Base-by-base conservation (phyloP, 805 yeast species). In the Candida stauntonica region DNA sequence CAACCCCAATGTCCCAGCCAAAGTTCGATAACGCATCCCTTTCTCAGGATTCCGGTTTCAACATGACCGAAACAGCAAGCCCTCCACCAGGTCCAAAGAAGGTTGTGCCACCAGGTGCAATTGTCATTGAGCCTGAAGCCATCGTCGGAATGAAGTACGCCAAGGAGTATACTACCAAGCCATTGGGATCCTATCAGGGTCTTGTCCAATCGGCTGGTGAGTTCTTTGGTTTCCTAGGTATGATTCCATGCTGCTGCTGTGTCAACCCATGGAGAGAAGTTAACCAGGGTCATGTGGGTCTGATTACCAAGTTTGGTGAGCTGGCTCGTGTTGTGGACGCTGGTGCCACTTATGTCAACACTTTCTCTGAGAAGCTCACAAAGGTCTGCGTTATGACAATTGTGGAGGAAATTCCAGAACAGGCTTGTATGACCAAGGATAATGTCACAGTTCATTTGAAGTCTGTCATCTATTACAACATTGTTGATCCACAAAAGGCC, bases 371-470 rank as follows among this genome's bases (percentile, higher is more conserved):
- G 52, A 70, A 62, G 41, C 57, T 81, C 46, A 60, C 63, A 42
- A 49, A 55, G 17, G 79, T 77, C 14, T 70, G 71, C 47, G 68
- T 81, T 48, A 75, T 72, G 65, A 66, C 77, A 47, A 76, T 69
- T 56, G 79, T 79, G 20, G 61, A 72, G 47, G 86, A 80, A 44
- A 72, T 81, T 30, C 84, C 85, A 2, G 73, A 75, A n/a, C 82
- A 80, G 55, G 64, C 68, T 29, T 80, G 86, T 61, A 70, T 81
- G 63, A 81, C 88, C n/a, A 70, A 73, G 51, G 88, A 81, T 57
- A 81, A 81, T 47, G 83, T 81, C 39, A 64, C 72, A 36, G 75
- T 81, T 37, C 53, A 67, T n/a, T 63, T 80, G 43, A 77, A 83
- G 29, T 76, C 84, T 9, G 86, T 81, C 19, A 69, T 81, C 26